A percentile compares a stretch with the other conserved stretches of the same genome.
Conservation (phyloP, 257 asterid genomes). For the Solanum peruvianum region DNA sequence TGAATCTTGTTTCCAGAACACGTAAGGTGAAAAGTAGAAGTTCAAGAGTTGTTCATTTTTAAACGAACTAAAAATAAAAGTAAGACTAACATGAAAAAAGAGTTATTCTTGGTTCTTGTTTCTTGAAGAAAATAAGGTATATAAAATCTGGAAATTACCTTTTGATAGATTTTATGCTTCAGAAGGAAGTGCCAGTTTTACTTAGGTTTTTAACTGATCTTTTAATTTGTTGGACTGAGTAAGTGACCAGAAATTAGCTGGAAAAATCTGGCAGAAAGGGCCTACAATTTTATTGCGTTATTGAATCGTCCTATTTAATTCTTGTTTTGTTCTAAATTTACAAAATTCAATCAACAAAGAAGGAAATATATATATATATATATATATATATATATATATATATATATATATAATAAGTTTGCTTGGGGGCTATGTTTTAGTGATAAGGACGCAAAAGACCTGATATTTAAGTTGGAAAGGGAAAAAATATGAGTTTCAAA, state of each 20-base stretch:
- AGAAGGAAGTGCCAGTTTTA: neutral
- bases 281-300: neutral
- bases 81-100: neutral
- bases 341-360: neutral
- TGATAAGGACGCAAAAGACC: neutral
- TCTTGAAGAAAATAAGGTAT: neutral
- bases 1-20: neutral
- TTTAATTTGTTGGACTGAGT: neutral
- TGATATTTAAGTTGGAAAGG: neutral
- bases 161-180: neutral
- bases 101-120: neutral
- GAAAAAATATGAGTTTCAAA: neutral
- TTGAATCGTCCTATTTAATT: neutral
- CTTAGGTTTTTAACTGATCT: neutral
- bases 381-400: no score
- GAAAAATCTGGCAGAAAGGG: conserved; percentile 1
- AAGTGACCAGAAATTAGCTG: neutral
- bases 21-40: neutral
- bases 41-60: neutral
- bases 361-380: no score
- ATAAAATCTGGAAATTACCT: neutral
- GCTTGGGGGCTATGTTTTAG: neutral
- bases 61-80: neutral
- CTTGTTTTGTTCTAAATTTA: neutral
- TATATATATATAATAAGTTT: no score